Base-by-base conservation (phyloP, 345 rosid genomes). In the Eucalyptus pauciflora region DNA sequence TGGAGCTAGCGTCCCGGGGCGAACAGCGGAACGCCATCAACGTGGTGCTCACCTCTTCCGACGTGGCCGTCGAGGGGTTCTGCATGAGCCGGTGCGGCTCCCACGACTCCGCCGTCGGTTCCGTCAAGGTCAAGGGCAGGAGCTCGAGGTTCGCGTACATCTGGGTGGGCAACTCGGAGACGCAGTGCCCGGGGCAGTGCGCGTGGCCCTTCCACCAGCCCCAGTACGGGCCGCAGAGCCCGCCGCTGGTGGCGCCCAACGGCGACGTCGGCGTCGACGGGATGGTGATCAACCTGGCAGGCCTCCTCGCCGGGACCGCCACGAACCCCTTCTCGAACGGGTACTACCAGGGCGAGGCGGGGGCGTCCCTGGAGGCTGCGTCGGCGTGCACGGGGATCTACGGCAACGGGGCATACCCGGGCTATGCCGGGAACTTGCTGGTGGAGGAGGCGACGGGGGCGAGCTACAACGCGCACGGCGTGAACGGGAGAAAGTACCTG, bases 191-290 rank as follows among this genome's bases (percentile, higher is more conserved):
- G 0, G 98, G 97, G 11, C 95, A 93, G 89, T 96, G 99, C 85
- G 99, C 99, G 4, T 96, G 99, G 99, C 99, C 99, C 4, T 96
- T 96, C 91, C 99, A 96, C 90, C 94, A 95, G 64, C 99, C 98
- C 4, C 93, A 92, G 80, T 94, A 96, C 90, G 99, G 99, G 20
- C 98, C 99, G 10, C 96, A 94, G 76, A 89, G 50, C 91, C 88
- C 94, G 24, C 96, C 98, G 15, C 89, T 96, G 91, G 92, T 92
- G 13, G 94, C 98, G 5, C 99, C 99, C 17, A 96, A 94, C 93
- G 94, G 94, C 16, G 96, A 96, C 31, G 95, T 96, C 51, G 99
- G 97, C 29, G 90, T 96, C 14, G 98, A 96, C 29, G 99, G 99
- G 7, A 94, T 96, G 94, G 93, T 96, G 45, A 95, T 96, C 67